These are phyloP conservation scores for Tricholoma sp. DNA, from an alignment of 768 basidiomycete species.

Conservation along the genomic window DNA sequence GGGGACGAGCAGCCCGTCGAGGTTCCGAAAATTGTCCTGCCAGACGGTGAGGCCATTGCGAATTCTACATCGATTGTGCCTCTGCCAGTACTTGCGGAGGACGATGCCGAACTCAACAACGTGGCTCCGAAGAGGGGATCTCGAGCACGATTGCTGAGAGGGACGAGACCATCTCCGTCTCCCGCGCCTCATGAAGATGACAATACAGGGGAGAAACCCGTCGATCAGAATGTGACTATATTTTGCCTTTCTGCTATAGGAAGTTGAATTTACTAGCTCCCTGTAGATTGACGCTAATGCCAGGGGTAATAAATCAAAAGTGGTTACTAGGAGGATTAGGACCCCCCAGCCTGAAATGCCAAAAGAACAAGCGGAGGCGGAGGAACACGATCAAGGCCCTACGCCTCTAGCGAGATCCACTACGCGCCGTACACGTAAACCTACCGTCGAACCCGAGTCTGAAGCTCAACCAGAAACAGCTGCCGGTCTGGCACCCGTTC, in stretches of 20 bases:
- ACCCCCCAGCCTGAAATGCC: not conserved
- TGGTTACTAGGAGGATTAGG: not conserved
- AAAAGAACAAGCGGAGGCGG: not conserved
- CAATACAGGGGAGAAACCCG: not conserved
- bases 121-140: not conserved
- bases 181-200: too few relatives aligned
- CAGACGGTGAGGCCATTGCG: not conserved
- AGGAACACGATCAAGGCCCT: not conserved
- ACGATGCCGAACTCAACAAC: not conserved
- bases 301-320: not conserved
- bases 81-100: not conserved
- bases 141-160: not conserved
- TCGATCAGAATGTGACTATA: not conserved
- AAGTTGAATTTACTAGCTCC: not conserved
- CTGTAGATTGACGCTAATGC: not conserved
- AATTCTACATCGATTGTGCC: not conserved
- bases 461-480: slow-evolving; percentile 2
- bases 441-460: slow-evolving; percentile 11
- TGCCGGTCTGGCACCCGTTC: slow-evolving; percentile 1
- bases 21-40: not conserved
- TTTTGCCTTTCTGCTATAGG: not conserved
- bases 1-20: slow-evolving; percentile 7
- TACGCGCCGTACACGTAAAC: slow-evolving; percentile 22
- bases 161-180: too few relatives aligned
- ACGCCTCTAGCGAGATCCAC: slow-evolving; percentile 6